Evolutionary conservation across 106 monocot species (phyloP).

Genomic region (Posidonia australis): DNA sequence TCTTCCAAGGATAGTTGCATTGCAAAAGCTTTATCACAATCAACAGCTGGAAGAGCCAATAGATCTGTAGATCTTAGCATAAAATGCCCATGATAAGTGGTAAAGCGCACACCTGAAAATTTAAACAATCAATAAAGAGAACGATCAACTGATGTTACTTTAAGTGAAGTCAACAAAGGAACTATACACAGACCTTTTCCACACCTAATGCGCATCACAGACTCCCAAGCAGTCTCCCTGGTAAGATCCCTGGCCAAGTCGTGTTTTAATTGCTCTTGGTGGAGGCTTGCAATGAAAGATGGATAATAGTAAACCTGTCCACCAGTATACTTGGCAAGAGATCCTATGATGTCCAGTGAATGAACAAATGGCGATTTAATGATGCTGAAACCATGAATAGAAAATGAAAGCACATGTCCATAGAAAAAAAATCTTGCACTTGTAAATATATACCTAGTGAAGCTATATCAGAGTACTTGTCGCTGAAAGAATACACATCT

Average conservation of each 20-base stretch:
- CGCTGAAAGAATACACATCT: slow-evolving; percentile 68
- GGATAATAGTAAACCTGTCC: slow-evolving; percentile 96
- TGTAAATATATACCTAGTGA: slow-evolving; percentile 50
- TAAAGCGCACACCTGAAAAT: slow-evolving; percentile 74
- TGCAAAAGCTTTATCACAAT: slow-evolving; percentile 95
- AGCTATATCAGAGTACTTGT: slow-evolving; percentile 84
- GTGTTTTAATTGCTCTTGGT: slow-evolving; percentile 62
- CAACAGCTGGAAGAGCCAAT: slow-evolving; percentile 93
- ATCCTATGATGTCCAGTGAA: slow-evolving; percentile 27
- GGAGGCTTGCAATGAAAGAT: slow-evolving; percentile 48
- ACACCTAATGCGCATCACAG: slow-evolving; percentile 97
- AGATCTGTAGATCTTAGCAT: slow-evolving; percentile 95
- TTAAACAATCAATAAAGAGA: neutral
- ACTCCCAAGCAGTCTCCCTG: slow-evolving; percentile 97
- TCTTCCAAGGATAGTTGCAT: slow-evolving; percentile 90
- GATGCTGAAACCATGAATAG: neutral
- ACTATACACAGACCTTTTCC: slow-evolving; percentile 59
- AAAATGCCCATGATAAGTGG: slow-evolving; percentile 94
- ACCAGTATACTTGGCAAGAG: slow-evolving; percentile 88
- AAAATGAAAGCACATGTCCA: neutral
- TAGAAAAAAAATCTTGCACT: neutral
- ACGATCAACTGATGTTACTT: neutral
- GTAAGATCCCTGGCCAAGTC: slow-evolving; percentile 82
- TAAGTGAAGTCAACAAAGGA: neutral
- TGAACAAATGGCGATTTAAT: no score